phyloP scores from a whole-genome alignment of 768 basidiomycete species.

The Kwoniella botswanensis region DNA sequence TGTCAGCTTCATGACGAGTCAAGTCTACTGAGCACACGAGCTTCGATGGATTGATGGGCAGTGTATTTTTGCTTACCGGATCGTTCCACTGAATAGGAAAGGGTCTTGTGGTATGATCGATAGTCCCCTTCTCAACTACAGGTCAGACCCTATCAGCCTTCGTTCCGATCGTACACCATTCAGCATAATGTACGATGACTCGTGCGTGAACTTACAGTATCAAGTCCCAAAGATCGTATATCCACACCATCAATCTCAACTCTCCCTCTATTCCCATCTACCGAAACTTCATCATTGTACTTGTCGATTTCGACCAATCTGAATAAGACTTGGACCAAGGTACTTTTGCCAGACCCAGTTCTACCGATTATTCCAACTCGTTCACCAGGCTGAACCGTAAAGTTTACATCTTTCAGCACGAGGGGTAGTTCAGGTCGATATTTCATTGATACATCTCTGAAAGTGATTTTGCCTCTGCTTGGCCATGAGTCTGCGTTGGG shows the following conservation, averaged over 20 bases:
- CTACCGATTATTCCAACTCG: slow-evolving; percentile 77
- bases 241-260: slow-evolving; percentile 63
- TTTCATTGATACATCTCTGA: slow-evolving; percentile 64
- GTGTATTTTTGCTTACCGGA: slow-evolving; percentile 26
- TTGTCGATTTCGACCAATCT: slow-evolving; percentile 67
- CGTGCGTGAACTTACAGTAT: slow-evolving; percentile 54
- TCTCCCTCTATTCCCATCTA: slow-evolving; percentile 59
- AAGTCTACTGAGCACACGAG: too few species aligned
- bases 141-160: not conserved
- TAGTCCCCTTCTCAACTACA: slow-evolving; percentile 62
- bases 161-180: not conserved
- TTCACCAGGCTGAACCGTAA: slow-evolving; percentile 74
- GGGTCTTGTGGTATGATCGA: slow-evolving; percentile 74
- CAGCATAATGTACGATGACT: not conserved
- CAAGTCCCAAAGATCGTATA: slow-evolving; percentile 64
- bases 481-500: slow-evolving; percentile 71
- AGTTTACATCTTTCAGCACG: slow-evolving; percentile 73
- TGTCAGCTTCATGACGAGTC: not conserved
- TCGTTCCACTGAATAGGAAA: slow-evolving; percentile 61
- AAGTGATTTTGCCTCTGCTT: slow-evolving; percentile 71
- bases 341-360: slow-evolving; percentile 68
- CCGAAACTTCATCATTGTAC: slow-evolving; percentile 65
- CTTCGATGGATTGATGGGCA: not conserved
- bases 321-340: slow-evolving; percentile 62
- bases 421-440: slow-evolving; percentile 82